Base-by-base conservation (phyloP, 805 yeast species). In the Zygosaccharomyces bisporus region DNA sequence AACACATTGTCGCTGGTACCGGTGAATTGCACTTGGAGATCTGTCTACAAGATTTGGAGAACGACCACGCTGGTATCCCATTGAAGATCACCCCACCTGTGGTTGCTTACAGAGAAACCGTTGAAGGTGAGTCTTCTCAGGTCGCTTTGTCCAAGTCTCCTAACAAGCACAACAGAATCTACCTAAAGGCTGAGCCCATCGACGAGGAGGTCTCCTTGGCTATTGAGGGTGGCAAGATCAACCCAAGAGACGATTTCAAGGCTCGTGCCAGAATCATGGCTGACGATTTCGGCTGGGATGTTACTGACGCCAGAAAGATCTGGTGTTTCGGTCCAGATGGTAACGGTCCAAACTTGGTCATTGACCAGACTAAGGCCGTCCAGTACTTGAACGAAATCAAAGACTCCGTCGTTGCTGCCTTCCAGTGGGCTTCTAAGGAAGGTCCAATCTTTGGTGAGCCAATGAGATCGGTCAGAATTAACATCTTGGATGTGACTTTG, bases 301-400 rank as follows among this genome's bases (percentile, higher is more conserved):
- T 93, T 72, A 82, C 96, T 64, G 99, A 91, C 71, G 99, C 97
- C 77, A 90, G 99, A 86, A 91, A 93, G 93, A 93, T 91, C 71
- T 91, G 99, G 99, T 88, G 96, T 86, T 91, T 91, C 89, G 99
- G 99, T 80, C 98, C 99, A 72, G 99, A 91, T 71, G 97, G 97
- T 76, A 83, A 79, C 73, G 99, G 99, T 77, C 90, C 99, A 68
- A 91, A 91, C 81, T 75, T 93, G 70, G 97, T 91, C 70, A 95
- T 91, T 75, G 99, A 91, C 80, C 97, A 90, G 79, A 91, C 98
- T 70, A 91, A 91, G 91, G 99, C 99, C 69, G 98, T 91, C 56
- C 98, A 93, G 80, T 91, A 90, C 89, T 83, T 91, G 78, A 74
- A 80, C 74, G 99, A 91, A 82, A 93, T 93, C 83, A 91, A 91